Evolutionary conservation across 2,329 filamentous ascomycete genomes (phyloP).

Genomic region (Fusarium haematococcum): DNA sequence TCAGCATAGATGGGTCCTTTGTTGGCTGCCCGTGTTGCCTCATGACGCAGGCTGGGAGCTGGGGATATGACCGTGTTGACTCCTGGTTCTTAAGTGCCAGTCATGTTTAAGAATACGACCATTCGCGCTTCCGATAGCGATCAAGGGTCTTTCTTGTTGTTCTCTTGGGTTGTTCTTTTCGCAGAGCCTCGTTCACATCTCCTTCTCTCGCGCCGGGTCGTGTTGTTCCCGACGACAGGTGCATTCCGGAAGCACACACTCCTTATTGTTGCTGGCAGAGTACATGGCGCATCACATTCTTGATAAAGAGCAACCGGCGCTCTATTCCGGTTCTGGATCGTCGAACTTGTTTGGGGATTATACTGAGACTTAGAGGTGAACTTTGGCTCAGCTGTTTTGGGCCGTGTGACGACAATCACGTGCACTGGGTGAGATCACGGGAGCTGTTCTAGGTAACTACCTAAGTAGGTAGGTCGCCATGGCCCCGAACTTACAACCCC

Average conservation of each 20-base stretch:
- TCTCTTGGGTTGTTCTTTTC: not conserved
- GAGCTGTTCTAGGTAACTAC: constrained; percentile 7
- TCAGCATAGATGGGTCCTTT: constrained; percentile 30
- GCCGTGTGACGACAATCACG: constrained; percentile 46
- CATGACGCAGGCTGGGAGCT: constrained; percentile 26
- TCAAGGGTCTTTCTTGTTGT: constrained; percentile 10
- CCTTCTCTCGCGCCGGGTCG: not conserved
- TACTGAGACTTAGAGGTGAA: constrained; percentile 1
- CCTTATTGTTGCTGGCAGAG: constrained; percentile 13
- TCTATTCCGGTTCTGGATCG: constrained; percentile 9
- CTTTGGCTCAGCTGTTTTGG: constrained; percentile 16
- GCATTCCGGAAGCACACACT: not conserved
- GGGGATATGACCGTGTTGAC: constrained; percentile 20
- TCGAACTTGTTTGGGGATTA: constrained; percentile 17
- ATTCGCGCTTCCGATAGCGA: constrained; percentile 11
- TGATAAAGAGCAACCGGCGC: constrained; percentile 14
- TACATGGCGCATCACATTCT: constrained; percentile 29
- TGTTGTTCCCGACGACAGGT: not conserved
- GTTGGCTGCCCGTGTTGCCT: constrained; percentile 26
- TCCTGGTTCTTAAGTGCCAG: constrained; percentile 11
- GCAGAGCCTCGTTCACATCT: not conserved
- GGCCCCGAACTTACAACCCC: constrained; percentile 44
- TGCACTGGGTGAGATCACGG: constrained; percentile 42
- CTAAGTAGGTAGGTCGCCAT: constrained; percentile 24
- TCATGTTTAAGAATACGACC: constrained; percentile 36